These are phyloP conservation scores for Trichothecium sympodiale DNA, from an alignment of 2,329 filamentous ascomycete genomes.

Conservation along the genomic window DNA sequence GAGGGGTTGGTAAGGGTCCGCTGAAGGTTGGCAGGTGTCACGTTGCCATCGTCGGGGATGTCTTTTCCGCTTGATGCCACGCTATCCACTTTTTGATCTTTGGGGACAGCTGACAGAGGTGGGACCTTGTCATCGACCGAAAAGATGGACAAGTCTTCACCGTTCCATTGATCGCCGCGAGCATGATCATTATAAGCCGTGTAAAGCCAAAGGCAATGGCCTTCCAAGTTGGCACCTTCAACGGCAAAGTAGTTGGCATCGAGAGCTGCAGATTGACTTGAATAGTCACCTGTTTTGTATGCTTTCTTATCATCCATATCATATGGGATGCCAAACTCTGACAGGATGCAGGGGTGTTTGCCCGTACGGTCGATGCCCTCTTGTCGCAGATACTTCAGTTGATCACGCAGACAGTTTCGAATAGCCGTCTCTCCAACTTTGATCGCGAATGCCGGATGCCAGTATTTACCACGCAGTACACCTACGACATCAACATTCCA, in stretches of 20 bases:
- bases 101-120: conserved; percentile 39
- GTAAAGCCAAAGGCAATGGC: conserved; percentile 87
- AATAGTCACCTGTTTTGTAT: conserved; percentile 91
- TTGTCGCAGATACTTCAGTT: conserved; percentile 69
- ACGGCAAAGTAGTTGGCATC: conserved; percentile 93
- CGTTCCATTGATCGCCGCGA: conserved; percentile 93
- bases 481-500: conserved; percentile 98
- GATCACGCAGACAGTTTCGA: conserved; percentile 82
- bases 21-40: conserved; percentile 69
- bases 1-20: conserved; percentile 57
- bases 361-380: conserved; percentile 87
- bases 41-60: conserved; percentile 40
- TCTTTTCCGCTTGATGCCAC: conserved; percentile 12
- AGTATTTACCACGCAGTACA: conserved; percentile 77
- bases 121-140: conserved; percentile 68
- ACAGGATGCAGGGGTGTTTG: conserved; percentile 78
- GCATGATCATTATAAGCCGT: conserved; percentile 72
- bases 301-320: conserved; percentile 97
- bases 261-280: conserved; percentile 81
- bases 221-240: conserved; percentile 73
- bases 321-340: conserved; percentile 95
- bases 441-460: conserved; percentile 81
- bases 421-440: conserved; percentile 91
- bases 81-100: conserved; percentile 13
- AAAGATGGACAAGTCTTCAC: conserved; percentile 87